Evolutionary conservation across 495 filamentous ascomycete genomes (phyloP).

Genomic region (Echria macrotheca): DNA sequence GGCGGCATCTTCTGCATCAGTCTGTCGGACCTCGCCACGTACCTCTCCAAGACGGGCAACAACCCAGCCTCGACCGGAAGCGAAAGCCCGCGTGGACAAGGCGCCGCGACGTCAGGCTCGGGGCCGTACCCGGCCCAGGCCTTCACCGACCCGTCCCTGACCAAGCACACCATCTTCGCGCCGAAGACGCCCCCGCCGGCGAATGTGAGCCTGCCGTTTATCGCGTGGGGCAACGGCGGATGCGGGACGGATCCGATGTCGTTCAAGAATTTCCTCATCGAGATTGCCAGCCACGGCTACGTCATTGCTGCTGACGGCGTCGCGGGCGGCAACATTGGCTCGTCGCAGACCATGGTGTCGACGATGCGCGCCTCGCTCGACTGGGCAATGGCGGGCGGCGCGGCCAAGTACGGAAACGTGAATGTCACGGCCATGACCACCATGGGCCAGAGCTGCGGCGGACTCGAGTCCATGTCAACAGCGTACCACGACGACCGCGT

Average conservation of each 20-base stretch:
- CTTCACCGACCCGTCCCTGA: conserved; percentile 17
- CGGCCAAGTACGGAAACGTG: conserved; percentile 25
- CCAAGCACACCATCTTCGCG: conserved; percentile 27
- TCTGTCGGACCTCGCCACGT: conserved; percentile 9
- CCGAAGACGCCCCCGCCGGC: conserved; percentile 16
- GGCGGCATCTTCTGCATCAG: conserved; percentile 23
- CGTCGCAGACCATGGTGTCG: conserved; percentile 14
- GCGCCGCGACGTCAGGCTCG: conserved; percentile 14
- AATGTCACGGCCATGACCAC: conserved; percentile 20
- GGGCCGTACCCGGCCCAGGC: conserved; percentile 20
- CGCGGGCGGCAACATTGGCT: conserved; percentile 17
- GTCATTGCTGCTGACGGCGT: conserved; percentile 23
- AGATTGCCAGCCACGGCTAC: conserved; percentile 27
- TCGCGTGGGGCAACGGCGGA: conserved; percentile 32
- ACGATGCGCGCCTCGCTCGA: conserved; percentile 19
- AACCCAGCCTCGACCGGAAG: conserved; percentile 11
- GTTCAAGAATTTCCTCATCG: conserved; percentile 16
- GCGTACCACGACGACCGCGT: conserved; percentile 19
- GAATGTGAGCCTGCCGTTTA: conserved; percentile 18
- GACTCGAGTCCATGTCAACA: conserved; percentile 27
- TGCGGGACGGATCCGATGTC: conserved; percentile 21
- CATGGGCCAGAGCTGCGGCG: conserved; percentile 27
- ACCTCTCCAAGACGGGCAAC: conserved; percentile 13
- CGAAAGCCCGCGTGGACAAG: conserved; percentile 15
- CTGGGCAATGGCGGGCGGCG: conserved; percentile 26